phyloP scores from a whole-genome alignment of 352 stramenopile genomes.

The Phytophthora europaea region DNA sequence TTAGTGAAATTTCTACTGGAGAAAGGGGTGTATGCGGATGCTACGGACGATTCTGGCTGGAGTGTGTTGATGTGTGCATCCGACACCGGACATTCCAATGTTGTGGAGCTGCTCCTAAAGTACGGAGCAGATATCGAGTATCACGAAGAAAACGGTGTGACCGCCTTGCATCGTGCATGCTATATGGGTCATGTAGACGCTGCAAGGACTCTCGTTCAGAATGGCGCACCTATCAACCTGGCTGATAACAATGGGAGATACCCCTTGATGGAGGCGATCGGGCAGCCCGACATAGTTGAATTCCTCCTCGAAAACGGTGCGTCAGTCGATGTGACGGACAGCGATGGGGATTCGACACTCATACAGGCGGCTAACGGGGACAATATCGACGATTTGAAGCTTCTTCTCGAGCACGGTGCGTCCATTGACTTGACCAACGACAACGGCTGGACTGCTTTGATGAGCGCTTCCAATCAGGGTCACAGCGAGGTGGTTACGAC shows the following conservation, averaged over 20 bases:
- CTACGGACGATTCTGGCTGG: background rate
- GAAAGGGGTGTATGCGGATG: background rate
- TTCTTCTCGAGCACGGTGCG: background rate
- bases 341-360: background rate
- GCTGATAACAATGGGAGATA: background rate
- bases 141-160: background rate
- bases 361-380: background rate
- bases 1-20: background rate
- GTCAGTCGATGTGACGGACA: background rate
- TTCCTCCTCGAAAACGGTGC: background rate
- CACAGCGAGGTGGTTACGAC: background rate
- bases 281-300: background rate
- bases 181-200: background rate
- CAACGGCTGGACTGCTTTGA: background rate
- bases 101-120: slow-evolving; percentile 1
- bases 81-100: background rate
- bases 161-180: background rate
- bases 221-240: background rate
- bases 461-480: background rate
- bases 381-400: background rate
- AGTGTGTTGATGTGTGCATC: slow-evolving; percentile 1
- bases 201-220: background rate
- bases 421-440: background rate
- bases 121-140: background rate
- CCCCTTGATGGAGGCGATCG: background rate